Evolutionary conservation across 1,284 basidiomycete species (phyloP), one percentile per base, ranked within the genome.

Genomic region (Ustilago vetiveriae): DNA sequence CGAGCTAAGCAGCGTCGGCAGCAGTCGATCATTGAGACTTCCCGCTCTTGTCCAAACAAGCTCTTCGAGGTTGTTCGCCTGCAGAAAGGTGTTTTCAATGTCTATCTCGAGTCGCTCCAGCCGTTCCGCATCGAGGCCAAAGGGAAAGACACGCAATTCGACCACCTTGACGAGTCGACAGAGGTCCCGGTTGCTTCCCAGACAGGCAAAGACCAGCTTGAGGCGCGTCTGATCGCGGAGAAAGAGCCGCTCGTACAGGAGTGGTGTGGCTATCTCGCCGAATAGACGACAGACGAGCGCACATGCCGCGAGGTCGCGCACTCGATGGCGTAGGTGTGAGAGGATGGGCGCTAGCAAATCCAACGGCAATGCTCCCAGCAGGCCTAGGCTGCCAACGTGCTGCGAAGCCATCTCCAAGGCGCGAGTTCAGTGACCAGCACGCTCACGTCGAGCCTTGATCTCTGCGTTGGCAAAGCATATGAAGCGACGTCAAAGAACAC

Each of bases 31-130:
- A 35, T 70, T 78, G 35, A 81, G 52, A 26, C 76, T 79, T 23
- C 79, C 79, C 7, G 76, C 75, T 30, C 79, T 39, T 13, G 79
- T 81, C 79, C 79, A 81, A 23, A 60, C 59, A 37, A 81, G 67
- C 36, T 60, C 63, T 17, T 60, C 51, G 9, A 81, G 52, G 24
- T 73, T 56, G 33, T 38, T 36, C 5, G 72, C 69, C 23, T 68
- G 37, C 17, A 37, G 23, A 33, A 81, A 64, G 0, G 70, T 53
- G 2, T 27, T 40, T 14, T 66, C 59, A 22, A 81, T 74, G 11
- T 67, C 55, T 11, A 55, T 37, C 50, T 81, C 79, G 16, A 81
- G 58, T 26, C 29, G 21, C 38, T 81, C 79, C n/a, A 81, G 59
- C 0, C 46, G 56, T 40, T 79, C 78, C 1, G 78, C 76, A 3